Evolutionary conservation across 1,139 yeast genomes (phyloP), one percentile per base, ranked within the genome.

Genomic region (Geotrichum aggregatum): DNA sequence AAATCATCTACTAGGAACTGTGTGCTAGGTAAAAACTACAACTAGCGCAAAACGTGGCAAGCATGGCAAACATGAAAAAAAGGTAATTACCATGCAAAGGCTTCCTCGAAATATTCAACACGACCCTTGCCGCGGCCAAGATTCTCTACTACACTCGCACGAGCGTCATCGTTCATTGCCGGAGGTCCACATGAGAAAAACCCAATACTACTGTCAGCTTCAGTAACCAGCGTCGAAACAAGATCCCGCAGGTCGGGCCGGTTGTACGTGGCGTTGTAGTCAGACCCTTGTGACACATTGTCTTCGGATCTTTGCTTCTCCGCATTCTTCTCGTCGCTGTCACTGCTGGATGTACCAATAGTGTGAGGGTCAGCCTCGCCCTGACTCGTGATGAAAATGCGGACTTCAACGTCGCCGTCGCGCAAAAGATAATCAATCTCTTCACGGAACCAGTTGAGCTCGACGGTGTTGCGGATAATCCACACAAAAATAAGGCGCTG

Each of bases 391-490:
- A 43, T 43, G 28, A 71, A 77, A 1, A 81, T 64, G 2, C 69
- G 67, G 3, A 64, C 56, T 66, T 71, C 71, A 43, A 76, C 68
- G 26, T 63, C 57, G 47, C 63, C 47, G 6, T 58, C 49, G 5
- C 49, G 13, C 13, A 39, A 62, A 52, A 80, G 63, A 4, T 66
- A 62, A 24, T 64, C 52, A 22, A 82, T 66, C 58, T 82, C 84
- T 30, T 75, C 72, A 48, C 67, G 66, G 63, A 80, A 80, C 82
- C 83, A 79, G 13, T 63, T 60, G 35, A 80, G 61, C 0, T 78
- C 68, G 18, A 69, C 66, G 36, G 67, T 68, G 50, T 76, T 79
- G 54, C 78, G 70, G 2, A 78, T 69, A 2, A 77, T 73, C 87
- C 87, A 82, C 30, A 71, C 56, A 50, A 82, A 67, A 49, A 72